Evolutionary conservation across 192 early-diverging fungal genomes (phyloP).

Genomic region (Neocallimastix lanati): DNA sequence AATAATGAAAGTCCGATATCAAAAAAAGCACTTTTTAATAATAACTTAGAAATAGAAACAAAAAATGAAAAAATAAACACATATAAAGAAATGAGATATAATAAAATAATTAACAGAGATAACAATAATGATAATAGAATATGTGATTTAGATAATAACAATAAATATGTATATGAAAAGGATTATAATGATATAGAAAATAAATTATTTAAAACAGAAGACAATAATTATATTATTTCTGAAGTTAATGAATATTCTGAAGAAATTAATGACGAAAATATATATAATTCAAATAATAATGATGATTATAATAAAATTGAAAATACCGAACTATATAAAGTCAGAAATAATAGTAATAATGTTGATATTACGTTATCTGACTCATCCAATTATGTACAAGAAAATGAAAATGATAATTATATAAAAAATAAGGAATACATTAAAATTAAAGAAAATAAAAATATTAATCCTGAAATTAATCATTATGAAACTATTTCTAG

Average conservation of each 20-base stretch:
- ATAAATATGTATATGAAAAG: not conserved
- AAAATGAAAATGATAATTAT: not conserved
- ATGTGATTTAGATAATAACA: not conserved
- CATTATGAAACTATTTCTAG: not conserved
- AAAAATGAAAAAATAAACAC: not conserved
- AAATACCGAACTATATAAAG: not conserved
- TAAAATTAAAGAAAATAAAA: too few relatives aligned
- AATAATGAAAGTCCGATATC: not conserved
- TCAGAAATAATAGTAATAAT: not conserved
- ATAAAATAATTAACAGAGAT: not conserved
- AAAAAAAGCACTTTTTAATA: not conserved
- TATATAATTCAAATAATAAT: not conserved
- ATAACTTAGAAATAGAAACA: not conserved
- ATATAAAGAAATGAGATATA: not conserved
- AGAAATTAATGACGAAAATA: not conserved
- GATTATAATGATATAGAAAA: not conserved
- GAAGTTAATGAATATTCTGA: not conserved
- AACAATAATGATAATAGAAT: too few relatives aligned
- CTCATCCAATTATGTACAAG: too few relatives aligned
- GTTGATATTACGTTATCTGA: not conserved
- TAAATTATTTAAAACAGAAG: not conserved
- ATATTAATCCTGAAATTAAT: not conserved
- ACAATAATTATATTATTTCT: not conserved
- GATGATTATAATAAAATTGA: not conserved
- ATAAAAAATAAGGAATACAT: too few relatives aligned